Evolutionary conservation across 1,139 yeast genomes (phyloP), one percentile per base, ranked within the genome.

Genomic region (Pichia sp.): DNA sequence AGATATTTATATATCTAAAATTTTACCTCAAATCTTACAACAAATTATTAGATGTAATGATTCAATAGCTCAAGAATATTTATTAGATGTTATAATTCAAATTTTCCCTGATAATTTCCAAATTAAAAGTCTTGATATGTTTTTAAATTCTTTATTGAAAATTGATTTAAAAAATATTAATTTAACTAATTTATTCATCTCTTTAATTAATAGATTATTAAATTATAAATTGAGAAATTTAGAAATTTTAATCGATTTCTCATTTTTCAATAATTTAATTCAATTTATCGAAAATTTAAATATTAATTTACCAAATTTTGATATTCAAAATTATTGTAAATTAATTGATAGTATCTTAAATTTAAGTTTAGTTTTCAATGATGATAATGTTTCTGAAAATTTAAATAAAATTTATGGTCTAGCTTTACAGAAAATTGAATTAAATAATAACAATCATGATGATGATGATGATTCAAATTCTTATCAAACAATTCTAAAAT

Each of bases 31-130:
- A 0, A 71, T 91, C 15, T 69, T 91, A 24, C 96, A 89, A 54
- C 98, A 91, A 61, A 83, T 91, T 35, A 79, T 89, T 12, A 96
- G 89, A 59, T 93, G 97, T 60, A 73, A 85, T 47, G 98, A 91
- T 58, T 82, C 79, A 31, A 72, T 91, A 48, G 96, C 98, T 4
- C 98, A 91, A 61, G 86, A 81, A 53, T 93, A 91, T 57, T 65
- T 91, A 44, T 68, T 89, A 43, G 98, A 93, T 56, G 96, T 89
- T 11, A 71, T 85, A 44, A 83, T 89, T 43, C 97, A 89, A 59
- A 93, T 89, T 2, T 91, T 93, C 64, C 96, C 98, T 0, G 96
- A 86, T 53, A 85, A 84, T 49, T 89, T 83, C 62, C 98, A 91
- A 56, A 67, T 88, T 47, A 72, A 73, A 22, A 85, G 97, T 0